Evolutionary conservation across 192 early-diverging fungal species (phyloP), one percentile per base, ranked within the genome.

Genomic region (Dissophora globulifera): DNA sequence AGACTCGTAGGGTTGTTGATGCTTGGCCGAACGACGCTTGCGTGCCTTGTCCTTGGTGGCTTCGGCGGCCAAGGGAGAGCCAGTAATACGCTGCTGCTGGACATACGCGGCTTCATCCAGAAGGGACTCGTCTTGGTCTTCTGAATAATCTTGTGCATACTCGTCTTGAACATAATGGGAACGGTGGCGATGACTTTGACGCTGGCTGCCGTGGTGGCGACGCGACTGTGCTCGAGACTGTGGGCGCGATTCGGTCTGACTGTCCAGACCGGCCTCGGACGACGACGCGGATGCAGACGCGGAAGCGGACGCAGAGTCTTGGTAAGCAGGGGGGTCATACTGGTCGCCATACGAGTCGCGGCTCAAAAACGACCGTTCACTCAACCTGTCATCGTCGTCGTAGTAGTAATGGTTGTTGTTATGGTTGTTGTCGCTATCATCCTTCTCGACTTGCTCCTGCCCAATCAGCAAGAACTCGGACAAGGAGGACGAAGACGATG

Each of bases 401-500:
- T n/a, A n/a, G n/a, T n/a, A n/a, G n/a, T n/a, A n/a, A n/a, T n/a
- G n/a, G n/a, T n/a, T n/a, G n/a, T n/a, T n/a, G n/a, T n/a, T n/a
- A n/a, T n/a, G n/a, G n/a, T n/a, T n/a, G n/a, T n/a, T n/a, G n/a
- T 38, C 55, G 16, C 61, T 65, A 20, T 65, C 62, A 11, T 76
- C 62, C 1, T 33, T 52, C 30, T 76, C 72, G 27, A 62, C 59
- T 13, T 51, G 69, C 15, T 60, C 58, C 22, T 67, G 72, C 11
- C 72, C 72, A 50, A 76, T 76, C 19, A 76, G 26, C 25, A 76
- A 38, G 32, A 54, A 76, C 15, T 76, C 72, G 0, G 62, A 75
- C 6, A 75, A 50, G n/a, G 69, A 71, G 1, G 70, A 75, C 13
- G 70, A 59, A 4, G 70, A 65, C 2, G 70, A 64, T 1, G 58